Conservation (phyloP, 83 land plant genomes). For the Larix sibirica region DNA sequence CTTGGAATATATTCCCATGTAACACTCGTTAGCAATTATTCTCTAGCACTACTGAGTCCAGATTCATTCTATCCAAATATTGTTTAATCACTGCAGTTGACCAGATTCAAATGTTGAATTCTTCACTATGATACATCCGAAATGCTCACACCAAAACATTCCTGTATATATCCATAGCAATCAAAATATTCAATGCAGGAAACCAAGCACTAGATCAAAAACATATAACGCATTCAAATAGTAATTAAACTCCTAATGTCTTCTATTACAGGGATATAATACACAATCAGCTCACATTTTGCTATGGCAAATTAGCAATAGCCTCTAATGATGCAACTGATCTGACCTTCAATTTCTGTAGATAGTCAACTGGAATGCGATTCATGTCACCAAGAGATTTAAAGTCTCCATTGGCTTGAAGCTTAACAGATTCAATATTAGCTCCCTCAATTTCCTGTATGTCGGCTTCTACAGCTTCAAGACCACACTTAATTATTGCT, state of each 20-base stretch:
- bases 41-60: too few species aligned
- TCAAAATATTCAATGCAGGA: background rate
- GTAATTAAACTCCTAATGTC: background rate
- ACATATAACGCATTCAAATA: background rate
- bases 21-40: too few species aligned
- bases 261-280: background rate
- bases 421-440: background rate
- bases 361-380: background rate
- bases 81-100: too few species aligned
- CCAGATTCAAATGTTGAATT: too few species aligned
- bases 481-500: conserved; percentile 24
- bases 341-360: conserved; percentile 1
- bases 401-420: background rate
- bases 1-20: too few species aligned
- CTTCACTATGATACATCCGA: too few species aligned
- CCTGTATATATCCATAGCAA: background rate
- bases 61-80: too few species aligned
- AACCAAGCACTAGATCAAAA: background rate
- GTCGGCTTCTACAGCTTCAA: conserved; percentile 14
- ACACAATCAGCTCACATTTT: background rate
- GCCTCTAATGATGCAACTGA: background rate
- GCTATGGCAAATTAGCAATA: background rate
- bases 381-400: background rate
- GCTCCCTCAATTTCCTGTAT: too few species aligned
- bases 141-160: too few species aligned